Conservation (phyloP, 2,329 filamentous ascomycete species). For the Drechslerella stenobrocha region DNA sequence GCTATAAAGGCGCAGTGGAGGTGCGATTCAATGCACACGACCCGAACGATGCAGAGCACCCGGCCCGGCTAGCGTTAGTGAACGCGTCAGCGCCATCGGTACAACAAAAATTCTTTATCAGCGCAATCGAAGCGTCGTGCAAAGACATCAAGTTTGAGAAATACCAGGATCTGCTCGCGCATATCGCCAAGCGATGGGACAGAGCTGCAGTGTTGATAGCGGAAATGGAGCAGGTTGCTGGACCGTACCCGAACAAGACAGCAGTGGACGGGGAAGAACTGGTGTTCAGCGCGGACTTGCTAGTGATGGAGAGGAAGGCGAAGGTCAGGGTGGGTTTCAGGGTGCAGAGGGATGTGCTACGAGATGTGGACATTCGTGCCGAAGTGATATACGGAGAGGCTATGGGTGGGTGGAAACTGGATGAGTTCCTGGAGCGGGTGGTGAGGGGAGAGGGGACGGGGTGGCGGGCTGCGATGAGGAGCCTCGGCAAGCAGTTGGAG, state of each 20-base stretch:
- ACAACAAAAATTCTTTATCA: conserved; percentile 33
- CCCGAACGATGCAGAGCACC: conserved; percentile 14
- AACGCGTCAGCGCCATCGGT: conserved; percentile 14
- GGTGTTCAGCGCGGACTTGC: conserved; percentile 66
- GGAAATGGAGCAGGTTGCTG: conserved; percentile 65
- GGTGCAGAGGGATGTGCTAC: conserved; percentile 59
- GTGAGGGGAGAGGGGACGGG: conserved; percentile 31
- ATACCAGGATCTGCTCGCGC: conserved; percentile 63
- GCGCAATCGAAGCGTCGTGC: conserved; percentile 62
- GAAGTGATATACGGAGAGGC: conserved; percentile 75
- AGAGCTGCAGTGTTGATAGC: conserved; percentile 64
- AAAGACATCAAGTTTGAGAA: conserved; percentile 64
- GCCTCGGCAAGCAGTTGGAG: conserved; percentile 25
- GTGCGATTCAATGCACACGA: conserved; percentile 30
- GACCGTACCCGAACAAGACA: conserved; percentile 67
- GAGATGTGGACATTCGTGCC: conserved; percentile 64
- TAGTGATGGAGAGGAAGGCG: conserved; percentile 70
- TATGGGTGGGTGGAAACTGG: conserved; percentile 74
- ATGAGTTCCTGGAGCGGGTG: conserved; percentile 67
- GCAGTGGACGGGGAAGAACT: conserved; percentile 68
- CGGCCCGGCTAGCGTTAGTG: conserved; percentile 18
- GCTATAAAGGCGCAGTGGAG: conserved; percentile 60
- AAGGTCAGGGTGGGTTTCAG: conserved; percentile 65
- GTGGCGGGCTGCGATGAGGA: conserved; percentile 41
- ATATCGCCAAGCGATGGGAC: conserved; percentile 68